Conservation (phyloP, 305 asterid genomes). For the Ruellia speciosa region DNA sequence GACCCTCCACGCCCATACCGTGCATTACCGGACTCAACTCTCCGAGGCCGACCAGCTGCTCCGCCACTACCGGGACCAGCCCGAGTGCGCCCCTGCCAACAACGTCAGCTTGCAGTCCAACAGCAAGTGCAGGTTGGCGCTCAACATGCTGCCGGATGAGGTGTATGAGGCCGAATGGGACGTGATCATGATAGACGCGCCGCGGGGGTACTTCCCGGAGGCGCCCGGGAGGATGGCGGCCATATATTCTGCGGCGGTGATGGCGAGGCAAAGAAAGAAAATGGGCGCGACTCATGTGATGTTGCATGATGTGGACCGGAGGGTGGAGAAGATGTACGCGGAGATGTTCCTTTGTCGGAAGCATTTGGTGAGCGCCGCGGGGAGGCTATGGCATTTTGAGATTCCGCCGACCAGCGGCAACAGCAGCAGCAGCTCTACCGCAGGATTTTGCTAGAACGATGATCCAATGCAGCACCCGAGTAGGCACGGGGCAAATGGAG, state of each 20-base stretch:
- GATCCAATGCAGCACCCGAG: no score
- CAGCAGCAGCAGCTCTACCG: no score
- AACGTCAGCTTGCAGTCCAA: conserved; percentile 48
- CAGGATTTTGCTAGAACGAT: no score
- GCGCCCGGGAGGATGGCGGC: conserved; percentile 92
- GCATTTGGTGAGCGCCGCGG: conserved; percentile 41
- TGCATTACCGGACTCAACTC: conserved; percentile 52
- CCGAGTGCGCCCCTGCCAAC: conserved; percentile 38
- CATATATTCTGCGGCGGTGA: conserved; percentile 69
- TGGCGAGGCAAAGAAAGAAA: conserved; percentile 59
- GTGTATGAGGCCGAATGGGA: conserved; percentile 77
- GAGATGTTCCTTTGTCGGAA: conserved; percentile 56
- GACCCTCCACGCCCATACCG: conserved; percentile 45
- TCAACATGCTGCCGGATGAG: conserved; percentile 51
- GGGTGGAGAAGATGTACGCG: conserved; percentile 62
- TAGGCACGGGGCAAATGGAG: no score
- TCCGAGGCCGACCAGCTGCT: conserved; percentile 46
- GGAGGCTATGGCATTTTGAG: conserved; percentile 66
- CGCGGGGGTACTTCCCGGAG: conserved; percentile 62
- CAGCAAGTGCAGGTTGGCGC: conserved; percentile 50
- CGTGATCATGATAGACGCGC: conserved; percentile 79
- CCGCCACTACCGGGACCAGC: conserved; percentile 29
- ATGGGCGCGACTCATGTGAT: conserved; percentile 65
- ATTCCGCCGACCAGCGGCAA: conserved; percentile 34
- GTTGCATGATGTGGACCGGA: conserved; percentile 68